Conservation (phyloP, 257 asterid species). For the Nicotiana sylvestris region DNA sequence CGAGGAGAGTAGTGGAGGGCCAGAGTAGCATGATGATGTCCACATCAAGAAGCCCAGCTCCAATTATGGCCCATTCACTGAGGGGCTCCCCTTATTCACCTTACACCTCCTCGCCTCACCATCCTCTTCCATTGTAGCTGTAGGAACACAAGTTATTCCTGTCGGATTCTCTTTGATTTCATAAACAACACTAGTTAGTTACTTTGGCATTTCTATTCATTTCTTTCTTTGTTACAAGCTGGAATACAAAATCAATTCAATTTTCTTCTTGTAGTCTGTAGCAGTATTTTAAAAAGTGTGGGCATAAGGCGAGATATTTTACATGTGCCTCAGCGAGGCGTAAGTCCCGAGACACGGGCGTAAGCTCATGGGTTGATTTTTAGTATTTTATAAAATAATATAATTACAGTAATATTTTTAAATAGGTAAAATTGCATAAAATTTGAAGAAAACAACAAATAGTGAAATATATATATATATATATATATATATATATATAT, state of each 20-base stretch:
- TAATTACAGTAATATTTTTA: too few relatives aligned
- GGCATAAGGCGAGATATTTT: too few relatives aligned
- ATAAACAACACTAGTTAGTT: neutral
- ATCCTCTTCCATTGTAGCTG: constrained; percentile 50
- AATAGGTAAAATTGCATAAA: too few relatives aligned
- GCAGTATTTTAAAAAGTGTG: too few relatives aligned
- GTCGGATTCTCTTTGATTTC: neutral
- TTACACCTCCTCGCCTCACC: constrained; percentile 30
- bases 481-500: too few relatives aligned
- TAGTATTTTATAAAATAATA: too few relatives aligned
- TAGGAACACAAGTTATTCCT: neutral
- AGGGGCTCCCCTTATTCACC: constrained; percentile 50
- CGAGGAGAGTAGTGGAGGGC: constrained; percentile 47
- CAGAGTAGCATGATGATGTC: constrained; percentile 38
- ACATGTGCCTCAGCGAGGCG: too few relatives aligned
- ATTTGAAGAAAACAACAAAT: too few relatives aligned
- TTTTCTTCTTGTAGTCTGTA: neutral
- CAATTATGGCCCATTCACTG: constrained; percentile 21
- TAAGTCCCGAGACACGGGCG: too few relatives aligned
- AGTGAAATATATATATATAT: too few relatives aligned
- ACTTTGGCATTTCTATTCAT: neutral
- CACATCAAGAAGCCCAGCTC: constrained; percentile 41
- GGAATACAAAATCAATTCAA: neutral
- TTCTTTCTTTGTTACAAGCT: neutral
- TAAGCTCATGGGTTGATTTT: too few relatives aligned